phyloP scores from a whole-genome alignment of 2,329 filamentous ascomycete genomes.

The Parastagonospora nodorum region DNA sequence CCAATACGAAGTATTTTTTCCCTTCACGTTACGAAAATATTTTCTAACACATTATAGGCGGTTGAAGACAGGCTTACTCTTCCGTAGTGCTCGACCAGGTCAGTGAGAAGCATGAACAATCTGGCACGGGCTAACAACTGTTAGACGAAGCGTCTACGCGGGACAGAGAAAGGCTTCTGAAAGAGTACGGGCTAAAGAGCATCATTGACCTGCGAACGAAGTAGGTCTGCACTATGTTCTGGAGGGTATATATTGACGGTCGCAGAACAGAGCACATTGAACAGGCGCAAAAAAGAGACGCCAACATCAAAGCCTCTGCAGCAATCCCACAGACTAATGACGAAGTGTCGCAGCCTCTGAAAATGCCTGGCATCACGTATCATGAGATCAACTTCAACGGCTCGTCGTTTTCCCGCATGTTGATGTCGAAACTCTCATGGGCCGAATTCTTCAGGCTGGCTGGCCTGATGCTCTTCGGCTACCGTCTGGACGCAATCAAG shows the following conservation, averaged over 20 bases:
- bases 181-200: conserved; percentile 68
- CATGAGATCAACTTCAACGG: conserved; percentile 76
- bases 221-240: conserved; percentile 48
- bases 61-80: conserved; percentile 36
- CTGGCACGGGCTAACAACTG: conserved; percentile 3
- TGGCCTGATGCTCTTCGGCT: conserved; percentile 67
- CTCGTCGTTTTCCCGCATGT: conserved; percentile 68
- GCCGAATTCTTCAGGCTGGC: conserved; percentile 67
- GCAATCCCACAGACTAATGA: conserved; percentile 55
- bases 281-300: conserved; percentile 66
- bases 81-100: conserved; percentile 45
- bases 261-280: conserved; percentile 73
- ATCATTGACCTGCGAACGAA: conserved; percentile 81
- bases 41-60: conserved; percentile 16
- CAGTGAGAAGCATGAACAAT: background rate
- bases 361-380: conserved; percentile 69
- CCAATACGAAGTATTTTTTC: conserved; percentile 17
- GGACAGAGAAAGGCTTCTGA: conserved; percentile 65
- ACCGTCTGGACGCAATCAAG: conserved; percentile 70
- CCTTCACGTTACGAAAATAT: background rate
- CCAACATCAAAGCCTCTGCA: conserved; percentile 52
- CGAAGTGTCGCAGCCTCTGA: conserved; percentile 59
- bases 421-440: conserved; percentile 72
- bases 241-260: conserved; percentile 4
- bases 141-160: conserved; percentile 71